These are phyloP conservation scores for Aspergillus hiratsukae DNA, from an alignment of 2,329 filamentous ascomycete species.

Conservation along the genomic window DNA sequence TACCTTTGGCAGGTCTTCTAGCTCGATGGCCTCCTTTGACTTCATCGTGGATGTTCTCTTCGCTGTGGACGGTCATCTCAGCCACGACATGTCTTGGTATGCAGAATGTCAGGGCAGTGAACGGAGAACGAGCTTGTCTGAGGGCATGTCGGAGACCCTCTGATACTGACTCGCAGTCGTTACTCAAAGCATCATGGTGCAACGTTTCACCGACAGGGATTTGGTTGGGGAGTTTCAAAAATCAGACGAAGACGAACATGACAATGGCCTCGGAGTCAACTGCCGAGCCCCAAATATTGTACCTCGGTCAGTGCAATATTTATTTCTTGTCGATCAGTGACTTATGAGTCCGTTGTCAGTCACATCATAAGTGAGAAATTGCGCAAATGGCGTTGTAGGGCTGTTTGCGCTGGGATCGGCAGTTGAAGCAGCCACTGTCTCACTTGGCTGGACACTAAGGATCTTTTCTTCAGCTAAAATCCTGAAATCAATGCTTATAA, in stretches of 20 bases:
- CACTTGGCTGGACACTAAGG: background rate
- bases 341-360: background rate
- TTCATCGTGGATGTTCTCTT: slow-evolving; percentile 1
- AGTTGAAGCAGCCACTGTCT: background rate
- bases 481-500: background rate
- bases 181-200: background rate
- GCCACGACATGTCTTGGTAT: background rate
- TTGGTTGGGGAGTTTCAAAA: background rate
- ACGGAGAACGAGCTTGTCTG: too few species aligned
- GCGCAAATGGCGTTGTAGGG: too few species aligned
- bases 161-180: background rate
- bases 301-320: background rate
- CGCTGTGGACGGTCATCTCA: background rate
- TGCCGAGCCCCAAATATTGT: background rate
- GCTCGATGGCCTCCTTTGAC: slow-evolving; percentile 3
- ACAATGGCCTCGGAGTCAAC: background rate
- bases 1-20: slow-evolving; percentile 1
- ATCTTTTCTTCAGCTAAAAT: background rate
- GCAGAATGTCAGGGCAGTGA: background rate
- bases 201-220: background rate
- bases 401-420: background rate
- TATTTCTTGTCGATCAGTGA: too few species aligned
- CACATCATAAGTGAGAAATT: too few species aligned
- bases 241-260: background rate
- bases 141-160: background rate